Base-by-base conservation (phyloP, 371 early-diverging fungal species). In the Mortierella sp. region DNA sequence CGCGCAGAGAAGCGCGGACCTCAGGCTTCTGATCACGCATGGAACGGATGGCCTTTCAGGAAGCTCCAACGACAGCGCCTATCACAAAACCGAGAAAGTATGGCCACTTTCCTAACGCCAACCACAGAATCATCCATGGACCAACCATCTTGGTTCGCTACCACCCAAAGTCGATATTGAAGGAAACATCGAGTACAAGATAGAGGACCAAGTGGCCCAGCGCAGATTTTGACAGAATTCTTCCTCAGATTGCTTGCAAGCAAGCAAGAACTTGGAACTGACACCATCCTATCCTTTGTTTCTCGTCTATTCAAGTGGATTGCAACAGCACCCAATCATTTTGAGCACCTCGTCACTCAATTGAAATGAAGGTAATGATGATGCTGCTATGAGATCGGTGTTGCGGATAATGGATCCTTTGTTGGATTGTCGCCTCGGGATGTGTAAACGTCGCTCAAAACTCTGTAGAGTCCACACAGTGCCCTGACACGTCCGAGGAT, bases 21-120 rank as follows among this genome's bases (percentile, higher is more conserved):
- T 94, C 98, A 64, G 97, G 91, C 90, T 94, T 96, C 86, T 95
- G 93, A 86, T 87, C 89, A 79, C 97, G 94, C 90, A 95, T 94
- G 81, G 95, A 96, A 81, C 93, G 92, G 85, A 98, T 95, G 59
- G 91, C 90, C 71, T 98, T 97, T 87, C 93, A 90, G 71, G 96
- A 89, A 61, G 94, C 95, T 87, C 98, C 98, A 68, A 92, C 97
- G 78, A 98, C 86, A 65, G 94, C 96, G 86, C 98, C n/a, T n/a
- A n/a, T n/a, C n/a, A n/a, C n/a, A n/a, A n/a, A n/a, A n/a, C n/a
- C n/a, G n/a, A 49, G 51, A 24, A 47, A 4, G 28, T 50, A 73
- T 73, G 74, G 68, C 74, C 9, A 52, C 64, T 42, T 73, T 73
- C 50, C 74, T 60, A 46, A 47, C 53, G 47, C 67, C 78, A 5